Evolutionary conservation across 75 land plant species (phyloP), one percentile per base, ranked within the genome.

Genomic region (Larix kaempferi): DNA sequence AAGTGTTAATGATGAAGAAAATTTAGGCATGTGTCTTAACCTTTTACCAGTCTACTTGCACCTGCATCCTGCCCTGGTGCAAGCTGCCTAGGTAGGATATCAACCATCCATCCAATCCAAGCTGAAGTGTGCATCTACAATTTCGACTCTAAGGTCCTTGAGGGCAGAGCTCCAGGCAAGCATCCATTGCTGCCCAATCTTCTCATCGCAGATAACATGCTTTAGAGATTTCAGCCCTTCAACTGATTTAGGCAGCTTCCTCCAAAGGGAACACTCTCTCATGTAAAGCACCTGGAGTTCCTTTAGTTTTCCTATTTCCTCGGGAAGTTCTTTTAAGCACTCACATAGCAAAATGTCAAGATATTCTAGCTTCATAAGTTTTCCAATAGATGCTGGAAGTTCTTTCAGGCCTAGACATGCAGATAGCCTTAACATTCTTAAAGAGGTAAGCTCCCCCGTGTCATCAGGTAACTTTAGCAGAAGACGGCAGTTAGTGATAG

Each of bases 231-330:
- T 71, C 76, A 90, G 25, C 2, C 56, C 67, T 1, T 39, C 29
- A 4, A 44, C 80, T 1, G 88, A 85, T 1, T 54, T n/a, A 1
- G 92, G 92, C 23, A 90, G 77, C 52, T 23, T 57, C 79, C 71
- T 80, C 19, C 88, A 59, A 25, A 35, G 82, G n/a, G 72, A 58
- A 41, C 92, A 90, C 65, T 88, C 86, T 63, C 88, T 81, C 92
- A 90, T 90, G 84, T 90, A 88, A 11, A 90, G 84, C 82, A 85
- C 86, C 75, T 82, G 83, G 76, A 90, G 65, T 1, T 76, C 82
- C 13, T 11, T 49, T 49, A 86, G 57, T 2, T 77, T 33, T 13
- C 84, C 88, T n/a, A 90, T 64, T 21, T 77, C 84, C 0, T 90
- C 84, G 17, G 92, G 89, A 17, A 90, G 84, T 64, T 82, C 61